Percentiles rank a stretch among this genome's conserved stretches.
Conservation (phyloP, 495 filamentous ascomycete species). For the Tuber calosporum region DNA sequence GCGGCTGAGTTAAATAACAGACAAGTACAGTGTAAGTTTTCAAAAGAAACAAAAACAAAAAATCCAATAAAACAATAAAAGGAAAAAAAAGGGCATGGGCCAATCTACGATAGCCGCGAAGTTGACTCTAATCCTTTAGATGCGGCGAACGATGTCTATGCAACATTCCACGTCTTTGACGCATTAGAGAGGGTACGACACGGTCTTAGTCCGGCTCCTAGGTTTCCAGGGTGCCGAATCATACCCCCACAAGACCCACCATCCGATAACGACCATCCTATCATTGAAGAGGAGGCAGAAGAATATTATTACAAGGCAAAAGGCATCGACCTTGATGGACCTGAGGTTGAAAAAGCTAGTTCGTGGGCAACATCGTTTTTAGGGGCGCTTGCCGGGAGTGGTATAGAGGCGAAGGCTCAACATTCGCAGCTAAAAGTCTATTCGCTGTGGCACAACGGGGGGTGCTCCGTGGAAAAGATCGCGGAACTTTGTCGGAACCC, state of each 20-base stretch:
- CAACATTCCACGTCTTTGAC: slow-evolving; percentile 64
- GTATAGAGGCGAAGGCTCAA: background rate
- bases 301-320: background rate
- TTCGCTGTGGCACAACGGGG: slow-evolving; percentile 54
- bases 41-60: background rate
- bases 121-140: slow-evolving; percentile 47
- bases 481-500: slow-evolving; percentile 52
- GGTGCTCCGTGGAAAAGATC: slow-evolving; percentile 45
- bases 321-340: background rate
- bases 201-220: slow-evolving; percentile 60
- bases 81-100: slow-evolving; percentile 10
- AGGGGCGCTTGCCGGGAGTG: background rate
- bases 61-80: no score
- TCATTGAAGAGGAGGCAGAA: background rate
- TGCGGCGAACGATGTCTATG: slow-evolving; percentile 77
- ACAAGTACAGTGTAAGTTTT: slow-evolving; percentile 64
- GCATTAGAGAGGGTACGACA: slow-evolving; percentile 59
- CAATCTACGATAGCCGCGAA: background rate
- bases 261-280: background rate
- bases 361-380: slow-evolving; percentile 6
- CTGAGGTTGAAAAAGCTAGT: slow-evolving; percentile 4
- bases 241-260: slow-evolving; percentile 1
- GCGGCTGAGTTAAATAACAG: slow-evolving; percentile 50
- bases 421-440: slow-evolving; percentile 52
- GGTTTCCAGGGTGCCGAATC: slow-evolving; percentile 49